phyloP scores from a whole-genome alignment of 1,139 yeast species.

The Yamadazyma atmosphaerica region DNA sequence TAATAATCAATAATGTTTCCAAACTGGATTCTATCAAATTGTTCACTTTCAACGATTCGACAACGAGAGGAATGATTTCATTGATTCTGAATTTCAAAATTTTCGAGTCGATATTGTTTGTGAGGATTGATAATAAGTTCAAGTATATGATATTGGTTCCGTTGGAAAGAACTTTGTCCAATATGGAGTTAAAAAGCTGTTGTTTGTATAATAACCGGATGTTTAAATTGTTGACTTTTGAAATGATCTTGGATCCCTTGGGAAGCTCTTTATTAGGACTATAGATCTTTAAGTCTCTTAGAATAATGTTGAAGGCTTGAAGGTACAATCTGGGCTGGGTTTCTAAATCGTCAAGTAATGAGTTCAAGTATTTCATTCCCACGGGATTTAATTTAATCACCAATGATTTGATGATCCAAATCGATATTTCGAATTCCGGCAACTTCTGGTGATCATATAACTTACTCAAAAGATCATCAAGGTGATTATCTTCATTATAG shows the following conservation, averaged over 20 bases:
- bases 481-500: conserved; percentile 11
- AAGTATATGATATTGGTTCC: conserved; percentile 47
- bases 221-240: conserved; percentile 54
- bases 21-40: conserved; percentile 61
- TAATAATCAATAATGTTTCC: conserved; percentile 51
- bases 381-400: conserved; percentile 54
- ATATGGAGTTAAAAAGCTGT: conserved; percentile 60
- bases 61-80: conserved; percentile 65
- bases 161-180: conserved; percentile 46
- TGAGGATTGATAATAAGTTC: conserved; percentile 64
- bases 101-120: conserved; percentile 57
- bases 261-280: conserved; percentile 38
- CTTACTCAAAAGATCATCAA: conserved; percentile 6
- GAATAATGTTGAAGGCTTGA: conserved; percentile 60
- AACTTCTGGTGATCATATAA: conserved; percentile 6
- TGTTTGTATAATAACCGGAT: conserved; percentile 76
- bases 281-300: conserved; percentile 60
- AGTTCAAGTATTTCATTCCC: conserved; percentile 42
- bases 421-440: conserved; percentile 47
- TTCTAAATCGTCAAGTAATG: conserved; percentile 39
- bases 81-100: conserved; percentile 63
- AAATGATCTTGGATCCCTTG: conserved; percentile 34
- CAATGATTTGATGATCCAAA: conserved; percentile 76
- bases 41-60: conserved; percentile 59
- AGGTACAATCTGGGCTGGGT: conserved; percentile 41